Evolutionary conservation across 2,329 filamentous ascomycete genomes (phyloP).

Genomic region (Claviceps sorghi): DNA sequence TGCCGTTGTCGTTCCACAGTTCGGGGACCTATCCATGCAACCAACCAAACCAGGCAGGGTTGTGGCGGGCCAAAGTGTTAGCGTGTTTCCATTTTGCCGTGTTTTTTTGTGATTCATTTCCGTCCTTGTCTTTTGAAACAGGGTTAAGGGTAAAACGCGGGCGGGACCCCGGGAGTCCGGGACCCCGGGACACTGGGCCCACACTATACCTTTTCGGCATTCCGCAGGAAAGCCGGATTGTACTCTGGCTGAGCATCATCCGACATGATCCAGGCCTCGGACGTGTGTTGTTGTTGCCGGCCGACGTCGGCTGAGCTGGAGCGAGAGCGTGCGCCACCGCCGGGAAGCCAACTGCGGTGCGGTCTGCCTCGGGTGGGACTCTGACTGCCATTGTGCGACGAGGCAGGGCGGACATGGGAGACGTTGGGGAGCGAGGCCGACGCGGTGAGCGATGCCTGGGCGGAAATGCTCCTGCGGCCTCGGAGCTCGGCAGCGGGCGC

Average conservation of each 20-base stretch:
- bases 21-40: slow-evolving; percentile 42
- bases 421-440: slow-evolving; percentile 11
- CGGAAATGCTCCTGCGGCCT: slow-evolving; percentile 32
- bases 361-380: slow-evolving; percentile 31
- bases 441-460: slow-evolving; percentile 21
- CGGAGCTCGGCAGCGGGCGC: slow-evolving; percentile 18
- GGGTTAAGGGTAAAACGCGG: not conserved
- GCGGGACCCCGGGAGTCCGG: not conserved
- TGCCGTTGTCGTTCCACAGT: slow-evolving; percentile 48
- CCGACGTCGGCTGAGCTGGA: slow-evolving; percentile 30
- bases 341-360: slow-evolving; percentile 41
- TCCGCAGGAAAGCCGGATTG: slow-evolving; percentile 34
- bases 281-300: slow-evolving; percentile 5
- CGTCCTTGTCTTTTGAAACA: not conserved
- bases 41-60: too few species aligned
- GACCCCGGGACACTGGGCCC: not conserved
- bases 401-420: slow-evolving; percentile 14
- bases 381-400: slow-evolving; percentile 22
- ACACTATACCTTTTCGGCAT: slow-evolving; percentile 37
- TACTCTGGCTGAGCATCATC: slow-evolving; percentile 40
- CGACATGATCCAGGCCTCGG: slow-evolving; percentile 40
- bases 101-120: not conserved
- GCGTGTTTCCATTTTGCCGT: not conserved
- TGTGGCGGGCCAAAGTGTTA: not conserved
- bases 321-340: slow-evolving; percentile 33